Conservation (phyloP, 2,329 filamentous ascomycete genomes). For the Niveomyces coronatus region DNA sequence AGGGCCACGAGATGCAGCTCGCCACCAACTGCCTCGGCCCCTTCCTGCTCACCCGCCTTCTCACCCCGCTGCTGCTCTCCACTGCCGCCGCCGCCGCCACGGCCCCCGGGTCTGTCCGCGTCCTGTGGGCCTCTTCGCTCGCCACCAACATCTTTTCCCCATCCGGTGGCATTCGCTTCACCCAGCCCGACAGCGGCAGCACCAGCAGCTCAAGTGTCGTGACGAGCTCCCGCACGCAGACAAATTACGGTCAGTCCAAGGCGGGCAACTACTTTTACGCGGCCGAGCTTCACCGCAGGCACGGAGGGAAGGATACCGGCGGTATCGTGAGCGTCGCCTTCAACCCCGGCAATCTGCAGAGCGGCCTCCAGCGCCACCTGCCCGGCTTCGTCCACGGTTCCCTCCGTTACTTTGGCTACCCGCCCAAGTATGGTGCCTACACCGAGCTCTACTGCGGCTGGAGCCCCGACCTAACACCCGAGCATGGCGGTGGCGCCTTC, state of each 20-base stretch:
- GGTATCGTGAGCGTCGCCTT: slow-evolving; percentile 17
- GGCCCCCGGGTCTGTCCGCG: slow-evolving; percentile 12
- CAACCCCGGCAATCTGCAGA: slow-evolving; percentile 24
- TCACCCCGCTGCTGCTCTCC: slow-evolving; percentile 20
- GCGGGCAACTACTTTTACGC: slow-evolving; percentile 15
- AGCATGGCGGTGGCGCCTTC: slow-evolving; percentile 17
- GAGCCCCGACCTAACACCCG: slow-evolving; percentile 24
- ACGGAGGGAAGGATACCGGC: slow-evolving; percentile 11
- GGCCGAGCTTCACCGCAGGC: slow-evolving; percentile 15
- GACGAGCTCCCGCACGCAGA: slow-evolving; percentile 9
- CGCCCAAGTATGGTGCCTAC: slow-evolving; percentile 5
- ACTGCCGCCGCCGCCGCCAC: slow-evolving; percentile 19
- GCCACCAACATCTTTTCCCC: slow-evolving; percentile 12
- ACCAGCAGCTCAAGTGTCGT: slow-evolving; percentile 10
- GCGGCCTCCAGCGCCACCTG: slow-evolving; percentile 19
- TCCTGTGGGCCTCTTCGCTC: slow-evolving; percentile 16
- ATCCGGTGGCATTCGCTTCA: slow-evolving; percentile 4
- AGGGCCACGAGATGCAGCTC: slow-evolving; percentile 27
- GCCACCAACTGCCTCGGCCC: slow-evolving; percentile 27
- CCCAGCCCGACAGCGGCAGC: neutral
- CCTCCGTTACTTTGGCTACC: slow-evolving; percentile 9
- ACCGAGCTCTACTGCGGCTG: slow-evolving; percentile 10
- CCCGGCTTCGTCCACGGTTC: slow-evolving; percentile 11
- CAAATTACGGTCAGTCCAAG: slow-evolving; percentile 16
- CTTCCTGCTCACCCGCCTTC: slow-evolving; percentile 24